phyloP scores from a whole-genome alignment of 176 grass and related monocot genomes.

The sorghum (Sorghum bicolor) region Sorghum_bicolor_NCBIv3 NC_012870.2:63375001-63375500 shows the following conservation, averaged over 20 bases:
- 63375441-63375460: constrained; percentile 84
- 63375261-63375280: constrained; percentile 94
- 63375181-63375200: constrained; percentile 2
- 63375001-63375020: background rate
- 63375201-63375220: constrained; percentile 1
- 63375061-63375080: background rate
- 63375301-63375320: constrained; percentile 78
- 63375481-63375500: constrained; percentile 89
- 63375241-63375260: constrained; percentile 82
- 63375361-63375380: constrained; percentile 87
- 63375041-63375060: background rate
- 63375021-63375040: background rate
- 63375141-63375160: background rate
- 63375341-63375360: constrained; percentile 95
- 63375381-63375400: constrained; percentile 98
- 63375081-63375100: background rate
- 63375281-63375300: constrained; percentile 98
- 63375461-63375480: constrained; percentile 98
- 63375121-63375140: background rate
- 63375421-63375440: constrained; percentile 97
- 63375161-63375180: background rate
- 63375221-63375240: constrained; percentile 61
- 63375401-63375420: constrained; percentile 91
- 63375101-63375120: constrained; percentile 16
- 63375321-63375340: constrained; percentile 93